Base-by-base conservation (phyloP, 176 grass and related monocot species). In the Oryza brachyantha region DNA sequence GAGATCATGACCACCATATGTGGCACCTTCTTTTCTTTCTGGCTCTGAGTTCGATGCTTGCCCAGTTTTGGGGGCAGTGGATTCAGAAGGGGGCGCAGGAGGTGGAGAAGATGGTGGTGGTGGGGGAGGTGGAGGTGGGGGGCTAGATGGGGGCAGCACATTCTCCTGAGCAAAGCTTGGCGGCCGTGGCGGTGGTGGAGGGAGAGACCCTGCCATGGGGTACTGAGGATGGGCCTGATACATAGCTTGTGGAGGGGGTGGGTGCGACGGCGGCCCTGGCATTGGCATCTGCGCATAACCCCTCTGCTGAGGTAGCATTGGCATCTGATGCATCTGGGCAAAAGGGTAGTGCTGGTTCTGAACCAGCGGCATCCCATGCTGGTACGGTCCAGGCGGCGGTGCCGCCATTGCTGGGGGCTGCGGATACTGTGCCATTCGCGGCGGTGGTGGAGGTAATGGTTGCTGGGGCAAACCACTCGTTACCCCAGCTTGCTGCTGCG, bases 291-390 rank as follows among this genome's bases (percentile, higher is more conserved):
- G 87, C 0, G 72, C 12, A 71, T 72, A 89, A 77, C 77, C 77
- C 61, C 77, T 89, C 37, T 85, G 87, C 36, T 81, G 77, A 2
- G 66, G 52, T 10, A 10, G 68, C 86, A 84, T 81, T 74, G 76
- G 72, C 61, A 88, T 71, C 26, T 71, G 86, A 55, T 73, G 66
- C 84, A 74, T 66, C 48, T 77, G 87, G 29, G 32, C 59, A 54
- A 79, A 89, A 14, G 81, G 78, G 65, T 86, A 82, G 3, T 39
- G 24, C 22, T 89, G 90, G 27, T 77, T 85, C 46, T 79, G 83
- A 25, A 67, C 65, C 8, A 61, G 50, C 2, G 29, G 79, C 72
- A 57, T 1, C 3, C 64, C 46, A 10, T 86, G 90, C 50, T 80
- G 86, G 39, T 80, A 88, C 8, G 70, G 29, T 29, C 61, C 83